Evolutionary conservation across 176 grass and related monocot species (phyloP).

Genomic region (Paspalum notatum): DNA sequence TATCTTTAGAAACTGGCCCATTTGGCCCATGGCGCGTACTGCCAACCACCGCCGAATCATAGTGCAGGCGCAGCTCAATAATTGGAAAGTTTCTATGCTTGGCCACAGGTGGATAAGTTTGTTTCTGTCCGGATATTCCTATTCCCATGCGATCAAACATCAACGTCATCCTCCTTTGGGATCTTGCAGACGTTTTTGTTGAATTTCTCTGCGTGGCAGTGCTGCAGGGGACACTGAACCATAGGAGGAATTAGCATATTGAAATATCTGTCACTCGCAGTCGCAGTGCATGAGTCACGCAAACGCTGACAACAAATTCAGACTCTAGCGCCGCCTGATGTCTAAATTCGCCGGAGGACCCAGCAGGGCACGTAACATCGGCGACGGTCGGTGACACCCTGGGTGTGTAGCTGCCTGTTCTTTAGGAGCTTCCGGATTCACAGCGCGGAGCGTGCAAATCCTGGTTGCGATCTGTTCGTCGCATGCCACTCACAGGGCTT

Average conservation of each 20-base stretch:
- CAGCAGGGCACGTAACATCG: not conserved
- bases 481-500: not conserved
- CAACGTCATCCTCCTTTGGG: conserved; percentile 19
- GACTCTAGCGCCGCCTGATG: conserved; percentile 5
- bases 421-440: not conserved
- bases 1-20: too few relatives aligned
- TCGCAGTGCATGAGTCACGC: not conserved
- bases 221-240: conserved; percentile 12
- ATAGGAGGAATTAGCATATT: not conserved
- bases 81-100: not conserved
- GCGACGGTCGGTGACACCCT: not conserved
- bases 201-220: not conserved
- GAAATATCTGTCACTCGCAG: not conserved
- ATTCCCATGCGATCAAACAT: not conserved
- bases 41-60: too few relatives aligned
- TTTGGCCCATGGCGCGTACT: too few relatives aligned
- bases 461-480: not conserved
- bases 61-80: not conserved
- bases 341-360: conserved; percentile 20
- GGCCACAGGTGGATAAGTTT: conserved; percentile 1
- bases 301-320: conserved; percentile 29
- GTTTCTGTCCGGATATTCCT: conserved; percentile 18
- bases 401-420: not conserved
- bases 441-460: not conserved
- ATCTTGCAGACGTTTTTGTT: not conserved